phyloP scores from a whole-genome alignment of 306 rosid species.

The Lagenaria siceraria region DNA sequence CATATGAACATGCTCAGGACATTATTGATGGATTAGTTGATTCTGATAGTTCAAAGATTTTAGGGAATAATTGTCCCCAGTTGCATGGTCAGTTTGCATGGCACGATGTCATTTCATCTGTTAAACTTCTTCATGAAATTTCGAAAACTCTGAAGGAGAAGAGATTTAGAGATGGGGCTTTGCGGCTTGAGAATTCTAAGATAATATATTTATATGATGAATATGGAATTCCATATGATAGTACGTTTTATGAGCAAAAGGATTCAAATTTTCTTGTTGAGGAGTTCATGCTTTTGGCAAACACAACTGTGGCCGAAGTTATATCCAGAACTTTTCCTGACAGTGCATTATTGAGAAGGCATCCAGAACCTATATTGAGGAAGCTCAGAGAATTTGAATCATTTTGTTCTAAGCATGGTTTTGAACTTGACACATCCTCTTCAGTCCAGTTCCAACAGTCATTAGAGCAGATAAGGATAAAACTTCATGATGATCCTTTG shows the following conservation, averaged over 20 bases:
- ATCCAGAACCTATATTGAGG: conserved; percentile 70
- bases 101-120: conserved; percentile 49
- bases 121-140: conserved; percentile 43
- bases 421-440: conserved; percentile 58
- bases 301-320: conserved; percentile 67
- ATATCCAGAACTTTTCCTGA: conserved; percentile 74
- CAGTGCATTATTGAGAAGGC: conserved; percentile 67
- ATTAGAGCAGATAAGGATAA: conserved; percentile 41
- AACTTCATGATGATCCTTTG: conserved; percentile 62
- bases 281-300: conserved; percentile 91
- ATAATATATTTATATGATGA: conserved; percentile 46
- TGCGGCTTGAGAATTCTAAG: conserved; percentile 56
- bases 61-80: conserved; percentile 26
- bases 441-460: conserved; percentile 56
- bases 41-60: conserved; percentile 15
- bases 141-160: conserved; percentile 43
- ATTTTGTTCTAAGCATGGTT: conserved; percentile 73
- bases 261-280: conserved; percentile 68
- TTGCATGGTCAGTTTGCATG: conserved; percentile 54
- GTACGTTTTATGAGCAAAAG: conserved; percentile 29
- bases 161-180: conserved; percentile 67
- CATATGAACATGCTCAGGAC: conserved; percentile 62
- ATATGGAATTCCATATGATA: conserved; percentile 53
- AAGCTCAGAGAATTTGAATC: conserved; percentile 65
- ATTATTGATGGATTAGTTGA: conserved; percentile 42